Percentiles rank a stretch among this genome's conserved stretches.
phyloP scores from a whole-genome alignment of 2,329 filamentous ascomycete species.

The Fusarium tuaranense region DNA sequence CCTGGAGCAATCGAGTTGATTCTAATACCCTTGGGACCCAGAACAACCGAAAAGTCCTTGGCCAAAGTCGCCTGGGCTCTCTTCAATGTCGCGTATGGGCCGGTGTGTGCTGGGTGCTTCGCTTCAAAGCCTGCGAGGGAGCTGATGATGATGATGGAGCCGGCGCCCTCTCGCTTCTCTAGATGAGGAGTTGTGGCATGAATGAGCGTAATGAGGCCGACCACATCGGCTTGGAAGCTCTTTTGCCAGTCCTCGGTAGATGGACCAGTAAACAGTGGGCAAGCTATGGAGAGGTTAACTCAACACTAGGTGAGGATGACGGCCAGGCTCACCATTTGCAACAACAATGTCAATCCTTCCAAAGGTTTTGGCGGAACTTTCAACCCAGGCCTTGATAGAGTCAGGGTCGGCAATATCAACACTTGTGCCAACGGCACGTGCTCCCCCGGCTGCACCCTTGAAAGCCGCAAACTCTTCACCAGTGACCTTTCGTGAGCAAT shows the following conservation, averaged over 20 bases:
- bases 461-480: conserved; percentile 39
- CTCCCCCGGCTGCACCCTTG: conserved; percentile 7
- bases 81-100: conserved; percentile 41
- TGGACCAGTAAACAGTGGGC: conserved; percentile 14
- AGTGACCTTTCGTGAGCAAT: conserved; percentile 34
- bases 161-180: conserved; percentile 23
- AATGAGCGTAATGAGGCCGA: conserved; percentile 40
- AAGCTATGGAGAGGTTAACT: conserved; percentile 7
- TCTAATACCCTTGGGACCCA: conserved; percentile 37
- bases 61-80: conserved; percentile 40
- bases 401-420: conserved; percentile 38
- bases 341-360: conserved; percentile 41
- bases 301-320: background rate
- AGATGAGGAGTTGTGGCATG: conserved; percentile 34
- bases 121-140: conserved; percentile 42
- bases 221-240: conserved; percentile 41
- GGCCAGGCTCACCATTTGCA: conserved; percentile 31
- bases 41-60: conserved; percentile 37
- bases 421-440: conserved; percentile 31
- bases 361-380: conserved; percentile 29
- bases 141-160: conserved; percentile 42
- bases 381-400: conserved; percentile 31
- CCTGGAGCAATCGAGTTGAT: conserved; percentile 41
- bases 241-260: conserved; percentile 35
- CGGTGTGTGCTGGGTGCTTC: conserved; percentile 7